Base-by-base conservation (phyloP, 2,329 filamentous ascomycete genomes). In the Dryadomyces quercivorus region DNA sequence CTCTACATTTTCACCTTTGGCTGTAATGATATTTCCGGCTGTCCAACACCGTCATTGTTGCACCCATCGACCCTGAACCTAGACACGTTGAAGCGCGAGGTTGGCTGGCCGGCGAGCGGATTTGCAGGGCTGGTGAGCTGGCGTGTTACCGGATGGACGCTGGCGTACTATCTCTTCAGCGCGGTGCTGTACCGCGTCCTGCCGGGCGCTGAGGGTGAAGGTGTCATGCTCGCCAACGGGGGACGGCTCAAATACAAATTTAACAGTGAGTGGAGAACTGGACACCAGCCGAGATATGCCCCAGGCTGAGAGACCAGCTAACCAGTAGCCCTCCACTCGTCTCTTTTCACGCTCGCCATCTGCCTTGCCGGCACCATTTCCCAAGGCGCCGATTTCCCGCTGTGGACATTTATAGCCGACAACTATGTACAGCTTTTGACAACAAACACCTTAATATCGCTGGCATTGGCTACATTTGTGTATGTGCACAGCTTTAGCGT, bases 401-500 rank as follows among this genome's bases (percentile, higher is more conserved):
- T 96, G 52, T 98, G 92, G 92, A 88, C 85, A 26, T 97, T 90
- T 70, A 89, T 97, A 64, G 85, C 86, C 73, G 84, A 95, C 66
- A 92, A 97, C 72, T 94, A 92, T 66, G 65, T 93, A 52, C 88
- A 92, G 66, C 77, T 98, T 52, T 75, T 95, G 36, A 93, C 89
- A 0, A 81, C 85, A 58, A 94, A 91, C 67, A 81, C 94, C 57
- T 63, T 94, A 52, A 84, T 96, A 61, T 76, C 88, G 13, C 87
- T 84, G 62, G 68, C 69, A 7, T 73, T 95, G 16, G 83, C 92
- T 2, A 80, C 81, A 5, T 95, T 83, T 61, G 84, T 92, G 59
- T 97, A 97, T 64, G 68, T 88, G 55, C 78, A 78, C 61, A 94
- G 88, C 65, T 96, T 96, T 72, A 77, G 77, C 53, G 86, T 95